Evolutionary conservation across 176 grass and related monocot species (phyloP).

Genomic region (Carex cristatella): DNA sequence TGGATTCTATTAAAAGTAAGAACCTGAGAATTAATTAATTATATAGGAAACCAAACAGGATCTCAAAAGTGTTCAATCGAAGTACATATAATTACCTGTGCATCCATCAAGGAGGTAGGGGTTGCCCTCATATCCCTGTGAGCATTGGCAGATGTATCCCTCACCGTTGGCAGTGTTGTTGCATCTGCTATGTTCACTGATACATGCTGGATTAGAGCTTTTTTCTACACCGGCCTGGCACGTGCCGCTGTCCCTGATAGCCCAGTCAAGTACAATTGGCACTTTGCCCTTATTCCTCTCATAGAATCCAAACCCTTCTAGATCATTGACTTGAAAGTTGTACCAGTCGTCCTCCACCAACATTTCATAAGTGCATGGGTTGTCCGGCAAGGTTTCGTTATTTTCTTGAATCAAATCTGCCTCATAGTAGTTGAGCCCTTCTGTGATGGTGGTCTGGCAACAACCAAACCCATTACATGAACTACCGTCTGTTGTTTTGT

Average conservation of each 20-base stretch:
- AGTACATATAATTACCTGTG: not conserved
- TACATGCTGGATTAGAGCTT: not conserved
- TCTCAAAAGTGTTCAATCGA: not conserved
- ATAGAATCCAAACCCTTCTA: not conserved
- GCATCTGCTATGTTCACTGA: not conserved
- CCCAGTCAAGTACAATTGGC: constrained; percentile 31
- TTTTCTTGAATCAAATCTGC: not conserved
- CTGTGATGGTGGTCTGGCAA: not conserved
- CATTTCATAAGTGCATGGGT: constrained; percentile 16
- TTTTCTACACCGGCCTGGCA: not conserved
- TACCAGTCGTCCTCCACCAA: constrained; percentile 22
- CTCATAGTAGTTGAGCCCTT: not conserved
- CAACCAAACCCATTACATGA: constrained; percentile 21
- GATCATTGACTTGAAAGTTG: not conserved
- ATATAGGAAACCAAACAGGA: too few relatives aligned
- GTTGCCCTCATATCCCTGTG: constrained; percentile 21
- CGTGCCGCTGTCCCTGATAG: not conserved
- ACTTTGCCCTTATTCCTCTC: not conserved
- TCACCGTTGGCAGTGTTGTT: not conserved
- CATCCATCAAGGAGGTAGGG: constrained; percentile 27
- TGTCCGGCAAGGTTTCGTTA: not conserved
- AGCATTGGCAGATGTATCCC: constrained; percentile 29
- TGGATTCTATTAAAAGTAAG: not conserved
- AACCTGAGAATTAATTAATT: not conserved
- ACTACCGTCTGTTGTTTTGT: not conserved